Base-by-base conservation (phyloP, 1,139 yeast genomes). In the Hemisphaericaspora xylanilytica region DNA sequence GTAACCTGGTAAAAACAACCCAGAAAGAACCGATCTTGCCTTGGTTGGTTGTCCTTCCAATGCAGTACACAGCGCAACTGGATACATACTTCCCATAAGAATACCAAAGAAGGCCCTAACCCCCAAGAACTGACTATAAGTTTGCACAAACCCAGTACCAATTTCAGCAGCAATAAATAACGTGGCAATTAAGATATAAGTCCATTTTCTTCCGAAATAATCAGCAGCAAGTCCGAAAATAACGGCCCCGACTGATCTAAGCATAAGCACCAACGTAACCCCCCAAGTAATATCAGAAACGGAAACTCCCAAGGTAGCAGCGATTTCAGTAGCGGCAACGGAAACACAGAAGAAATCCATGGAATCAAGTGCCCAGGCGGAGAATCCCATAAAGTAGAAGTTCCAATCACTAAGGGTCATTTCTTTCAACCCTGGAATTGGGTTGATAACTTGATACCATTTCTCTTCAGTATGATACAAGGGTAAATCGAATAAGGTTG, bases 341-440 rank as follows among this genome's bases (percentile, higher is more conserved):
- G 86, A 77, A 10, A 83, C 84, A 22, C 83, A 70, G 58, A 85
- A 85, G 60, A 81, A 85, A 60, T 85, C 94, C 58, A 84, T 72
- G 3, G 94, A 85, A 57, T 85, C 94, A 75, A 86, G 74, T 4
- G 88, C 73, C 94, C 94, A 85, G 22, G 85, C 87, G 44, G 70
- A 55, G 50, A 81, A 80, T 3, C 88, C 89, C 33, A 81, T 67
- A 21, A 68, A 43, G 53, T 83, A 81, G 57, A 81, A 78, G 39
- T 75, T 66, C 87, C 89, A 67, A 38, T 60, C 65, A 53, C 53
- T 41, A 43, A 51, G 45, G 4, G 52, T 52, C 50, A 67, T 53
- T 42, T 55, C 59, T 25, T 40, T 51, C 25, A 67, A 55, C n/a
- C 61, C 63, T 1, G 61, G 57, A 22, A 65, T 48, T 2, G 73